These are phyloP conservation scores for Aureobasidium melanogenum DNA, from an alignment of 2,329 filamentous ascomycete genomes.

Conservation along the genomic window DNA sequence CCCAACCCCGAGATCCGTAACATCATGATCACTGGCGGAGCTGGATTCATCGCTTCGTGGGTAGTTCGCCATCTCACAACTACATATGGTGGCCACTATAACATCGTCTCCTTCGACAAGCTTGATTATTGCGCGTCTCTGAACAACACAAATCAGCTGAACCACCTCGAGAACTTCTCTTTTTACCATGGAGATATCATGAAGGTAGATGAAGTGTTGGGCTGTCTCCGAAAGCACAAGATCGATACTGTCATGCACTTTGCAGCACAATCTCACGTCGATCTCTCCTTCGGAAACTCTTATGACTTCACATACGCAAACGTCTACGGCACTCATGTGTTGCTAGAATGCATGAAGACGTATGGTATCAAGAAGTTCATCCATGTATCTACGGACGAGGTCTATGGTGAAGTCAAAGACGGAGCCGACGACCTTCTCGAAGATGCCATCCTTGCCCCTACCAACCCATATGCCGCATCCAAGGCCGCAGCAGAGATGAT, in stretches of 20 bases:
- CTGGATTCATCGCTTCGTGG: conserved; percentile 82
- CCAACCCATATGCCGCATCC: conserved; percentile 52
- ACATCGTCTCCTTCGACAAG: conserved; percentile 76
- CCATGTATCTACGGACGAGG: conserved; percentile 77
- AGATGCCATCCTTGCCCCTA: conserved; percentile 65
- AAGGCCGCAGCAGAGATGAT: conserved; percentile 30
- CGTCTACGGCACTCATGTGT: conserved; percentile 71
- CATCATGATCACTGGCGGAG: conserved; percentile 76
- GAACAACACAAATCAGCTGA: conserved; percentile 66
- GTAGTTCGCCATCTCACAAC: conserved; percentile 68
- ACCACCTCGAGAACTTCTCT: conserved; percentile 61
- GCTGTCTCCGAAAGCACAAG: conserved; percentile 59
- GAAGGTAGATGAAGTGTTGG: conserved; percentile 58
- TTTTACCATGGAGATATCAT: conserved; percentile 77
- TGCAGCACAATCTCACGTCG: conserved; percentile 74
- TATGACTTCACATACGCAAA: conserved; percentile 76
- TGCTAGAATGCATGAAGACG: conserved; percentile 68
- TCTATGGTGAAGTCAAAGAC: conserved; percentile 70
- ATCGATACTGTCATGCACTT: conserved; percentile 80
- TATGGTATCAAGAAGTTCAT: conserved; percentile 63
- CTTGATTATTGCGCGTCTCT: conserved; percentile 73
- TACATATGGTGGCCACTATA: conserved; percentile 66
- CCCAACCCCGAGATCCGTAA: conserved; percentile 62
- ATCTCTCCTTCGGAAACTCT: conserved; percentile 73
- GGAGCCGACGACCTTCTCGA: conserved; percentile 64